Evolutionary conservation across 345 rosid species (phyloP), one percentile per base, ranked within the genome.

Genomic region (Lumnitzera littorea): DNA sequence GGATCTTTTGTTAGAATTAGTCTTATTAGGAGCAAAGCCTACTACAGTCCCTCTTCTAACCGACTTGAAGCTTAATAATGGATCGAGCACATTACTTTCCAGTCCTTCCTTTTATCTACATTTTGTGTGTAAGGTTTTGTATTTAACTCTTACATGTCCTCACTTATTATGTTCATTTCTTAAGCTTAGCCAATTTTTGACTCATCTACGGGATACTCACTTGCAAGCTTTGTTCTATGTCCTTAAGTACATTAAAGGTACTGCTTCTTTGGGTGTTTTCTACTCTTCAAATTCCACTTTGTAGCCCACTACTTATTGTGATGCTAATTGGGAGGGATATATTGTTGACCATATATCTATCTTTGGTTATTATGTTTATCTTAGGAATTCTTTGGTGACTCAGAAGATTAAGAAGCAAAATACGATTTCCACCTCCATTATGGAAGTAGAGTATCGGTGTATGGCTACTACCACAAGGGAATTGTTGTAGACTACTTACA

Each of bases 341-440:
- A 4, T 16, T 1, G 16, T 17, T 13, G 1, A 20, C 7, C 11
- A 47, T 36, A 15, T 25, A 43, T 55, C 53, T 13, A 4, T 63
- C 0, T 53, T 17, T 15, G 12, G 53, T 23, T 63, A 20, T 20
- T 63, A 46, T 47, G 24, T 63, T 3, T 46, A 53, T 8, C 47
- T 55, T 43, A 47, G 46, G 0, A n/a, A 24, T 15, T 54, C 60
- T 2, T 15, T 55, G 2, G 15, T 55, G 0, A 53, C 60, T 11
- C 54, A 24, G 53, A 47, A 63, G 12, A 29, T 12, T 15, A 55
- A 63, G 46, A 63, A 55, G 12, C 52, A 63, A 11, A 24, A 41
- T 12, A 47, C 53, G 0, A 25, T 51, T 7, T 57, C 50, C 20
- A 13, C 15, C 1, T 57, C 60, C 10, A 36, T 15, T 10, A 15